These are phyloP conservation scores for Hsuehochloa calcarea DNA, from an alignment of 176 grass and related monocot species.

Conservation along the genomic window DNA sequence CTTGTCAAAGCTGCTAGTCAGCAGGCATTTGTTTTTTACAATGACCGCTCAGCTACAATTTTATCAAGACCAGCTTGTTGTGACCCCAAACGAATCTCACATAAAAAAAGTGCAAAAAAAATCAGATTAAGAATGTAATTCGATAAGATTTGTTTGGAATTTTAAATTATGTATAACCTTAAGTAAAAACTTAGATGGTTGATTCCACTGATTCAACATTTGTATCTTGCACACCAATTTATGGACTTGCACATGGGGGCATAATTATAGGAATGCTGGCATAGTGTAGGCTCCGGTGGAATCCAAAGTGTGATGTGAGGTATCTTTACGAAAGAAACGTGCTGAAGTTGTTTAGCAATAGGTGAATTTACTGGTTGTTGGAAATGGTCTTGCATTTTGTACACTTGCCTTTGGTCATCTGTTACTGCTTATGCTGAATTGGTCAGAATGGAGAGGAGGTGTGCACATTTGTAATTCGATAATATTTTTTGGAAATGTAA, in stretches of 20 bases:
- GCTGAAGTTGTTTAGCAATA: neutral
- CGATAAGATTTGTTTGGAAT: neutral
- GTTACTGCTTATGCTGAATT: neutral
- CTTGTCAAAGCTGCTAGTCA: neutral
- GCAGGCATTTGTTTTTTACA: neutral
- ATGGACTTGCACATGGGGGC: neutral
- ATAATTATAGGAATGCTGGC: conserved; percentile 2
- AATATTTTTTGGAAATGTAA: neutral
- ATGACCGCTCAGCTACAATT: neutral
- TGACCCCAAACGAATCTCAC: neutral
- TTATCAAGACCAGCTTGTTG: neutral
- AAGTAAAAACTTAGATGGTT: neutral
- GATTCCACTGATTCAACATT: neutral
- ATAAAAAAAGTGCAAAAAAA: neutral
- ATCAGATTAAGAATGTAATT: neutral
- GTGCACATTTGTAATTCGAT: neutral
- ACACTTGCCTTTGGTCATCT: neutral
- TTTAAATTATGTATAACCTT: neutral
- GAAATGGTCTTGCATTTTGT: conserved; percentile 6
- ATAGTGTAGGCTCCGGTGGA: neutral
- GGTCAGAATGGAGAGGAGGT: neutral
- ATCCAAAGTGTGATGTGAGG: neutral
- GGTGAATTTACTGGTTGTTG: neutral
- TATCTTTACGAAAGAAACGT: neutral
- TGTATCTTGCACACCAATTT: neutral